phyloP scores from a whole-genome alignment of 140 eudicot species.

The Oenanthe javanica region DNA sequence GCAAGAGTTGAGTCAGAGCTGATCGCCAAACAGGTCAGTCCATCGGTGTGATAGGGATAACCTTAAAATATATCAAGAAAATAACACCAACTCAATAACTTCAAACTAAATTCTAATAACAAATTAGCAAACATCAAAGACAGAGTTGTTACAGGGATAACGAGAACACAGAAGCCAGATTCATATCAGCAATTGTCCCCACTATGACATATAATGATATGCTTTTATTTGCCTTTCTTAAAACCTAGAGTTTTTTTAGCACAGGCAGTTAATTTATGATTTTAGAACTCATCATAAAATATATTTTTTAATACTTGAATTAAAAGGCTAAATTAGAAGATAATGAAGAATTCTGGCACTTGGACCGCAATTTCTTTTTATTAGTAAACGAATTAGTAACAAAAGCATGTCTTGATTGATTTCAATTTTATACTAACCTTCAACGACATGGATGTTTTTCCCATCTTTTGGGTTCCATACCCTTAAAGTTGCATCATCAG shows the following conservation, averaged over 20 bases:
- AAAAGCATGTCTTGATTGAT: neutral
- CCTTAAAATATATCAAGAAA: constrained; percentile 31
- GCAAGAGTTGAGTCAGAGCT: constrained; percentile 76
- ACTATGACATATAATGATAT: neutral
- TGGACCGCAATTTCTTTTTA: neutral
- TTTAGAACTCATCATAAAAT: too few relatives aligned
- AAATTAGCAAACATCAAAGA: neutral
- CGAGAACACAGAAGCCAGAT: neutral
- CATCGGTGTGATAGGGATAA: constrained; percentile 74
- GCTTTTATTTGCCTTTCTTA: neutral
- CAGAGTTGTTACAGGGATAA: neutral
- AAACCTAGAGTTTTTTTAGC: too few relatives aligned
- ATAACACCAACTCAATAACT: neutral
- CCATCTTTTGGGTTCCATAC: constrained; percentile 86
- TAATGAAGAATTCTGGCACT: neutral
- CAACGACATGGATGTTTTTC: constrained; percentile 61
- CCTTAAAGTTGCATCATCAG: constrained; percentile 93
- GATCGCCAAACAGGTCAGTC: constrained; percentile 74
- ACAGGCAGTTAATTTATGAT: too few relatives aligned
- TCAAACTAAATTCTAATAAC: neutral
- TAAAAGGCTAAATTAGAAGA: neutral
- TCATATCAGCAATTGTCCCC: neutral
- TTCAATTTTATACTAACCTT: constrained; percentile 39
- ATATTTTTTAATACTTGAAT: too few relatives aligned
- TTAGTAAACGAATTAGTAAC: neutral